These are phyloP conservation scores for Hortiboletus flavorubellus DNA, from an alignment of 768 basidiomycete species.

Conservation along the genomic window DNA sequence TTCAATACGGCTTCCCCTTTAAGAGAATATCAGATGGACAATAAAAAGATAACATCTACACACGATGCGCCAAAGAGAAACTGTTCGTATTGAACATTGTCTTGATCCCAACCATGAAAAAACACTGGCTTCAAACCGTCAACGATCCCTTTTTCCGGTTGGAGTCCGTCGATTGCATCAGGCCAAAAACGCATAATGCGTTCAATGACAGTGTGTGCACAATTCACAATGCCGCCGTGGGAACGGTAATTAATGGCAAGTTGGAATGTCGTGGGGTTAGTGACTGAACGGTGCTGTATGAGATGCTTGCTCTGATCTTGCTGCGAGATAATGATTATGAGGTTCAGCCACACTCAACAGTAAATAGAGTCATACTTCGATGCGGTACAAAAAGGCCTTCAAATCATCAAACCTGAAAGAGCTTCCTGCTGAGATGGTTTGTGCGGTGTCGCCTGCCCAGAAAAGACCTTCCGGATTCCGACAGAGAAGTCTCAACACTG, in stretches of 20 bases:
- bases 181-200: conserved; percentile 62
- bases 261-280: conserved; percentile 46
- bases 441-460: conserved; percentile 81
- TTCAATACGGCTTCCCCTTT: conserved; percentile 47
- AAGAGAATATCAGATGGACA: conserved; percentile 1
- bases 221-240: conserved; percentile 71
- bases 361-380: conserved; percentile 44
- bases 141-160: conserved; percentile 52
- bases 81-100: conserved; percentile 46
- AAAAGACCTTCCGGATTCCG: conserved; percentile 64
- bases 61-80: conserved; percentile 54
- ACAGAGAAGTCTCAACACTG: conserved; percentile 64
- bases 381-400: conserved; percentile 60
- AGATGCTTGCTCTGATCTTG: conserved; percentile 14
- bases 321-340: conserved; percentile 10
- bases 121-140: conserved; percentile 58
- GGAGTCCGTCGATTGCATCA: conserved; percentile 56
- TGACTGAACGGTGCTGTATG: conserved; percentile 13
- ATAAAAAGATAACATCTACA: conserved; percentile 1
- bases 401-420: conserved; percentile 70
- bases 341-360: not conserved
- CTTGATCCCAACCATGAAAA: conserved; percentile 45
- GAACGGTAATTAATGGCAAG: conserved; percentile 66
- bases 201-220: conserved; percentile 63
- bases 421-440: conserved; percentile 72